Evolutionary conservation across 495 filamentous ascomycete genomes (phyloP).

Genomic region (Podospora conica): DNA sequence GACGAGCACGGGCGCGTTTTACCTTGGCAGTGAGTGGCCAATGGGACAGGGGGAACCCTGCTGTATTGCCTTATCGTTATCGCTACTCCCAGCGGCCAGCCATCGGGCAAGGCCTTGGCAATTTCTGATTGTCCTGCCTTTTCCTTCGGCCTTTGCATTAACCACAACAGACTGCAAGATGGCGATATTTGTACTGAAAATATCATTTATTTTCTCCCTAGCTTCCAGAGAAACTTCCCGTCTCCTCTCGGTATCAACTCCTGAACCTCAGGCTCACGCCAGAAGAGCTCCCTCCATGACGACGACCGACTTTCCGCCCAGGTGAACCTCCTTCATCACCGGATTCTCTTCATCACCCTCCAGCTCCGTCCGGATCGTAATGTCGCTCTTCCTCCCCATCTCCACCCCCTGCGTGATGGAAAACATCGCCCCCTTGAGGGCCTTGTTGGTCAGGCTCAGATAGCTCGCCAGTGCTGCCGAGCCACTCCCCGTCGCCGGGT

Average conservation of each 20-base stretch:
- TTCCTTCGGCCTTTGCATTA: too few relatives aligned
- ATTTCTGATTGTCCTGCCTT: neutral
- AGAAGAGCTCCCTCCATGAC: constrained; percentile 48
- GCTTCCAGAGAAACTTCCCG: too few relatives aligned
- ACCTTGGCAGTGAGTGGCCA: neutral
- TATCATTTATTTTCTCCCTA: too few relatives aligned
- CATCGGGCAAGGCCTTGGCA: neutral
- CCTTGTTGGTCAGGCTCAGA: constrained; percentile 44
- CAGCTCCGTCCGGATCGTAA: constrained; percentile 38
- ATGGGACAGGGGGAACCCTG: neutral
- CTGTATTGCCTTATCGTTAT: neutral
- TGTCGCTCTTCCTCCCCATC: constrained; percentile 64
- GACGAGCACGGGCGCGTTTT: constrained; percentile 1
- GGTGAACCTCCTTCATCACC: constrained; percentile 43
- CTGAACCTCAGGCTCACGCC: constrained; percentile 2
- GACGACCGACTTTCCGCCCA: constrained; percentile 53
- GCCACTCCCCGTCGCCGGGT: constrained; percentile 65
- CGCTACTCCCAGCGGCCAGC: neutral
- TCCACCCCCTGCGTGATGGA: constrained; percentile 68
- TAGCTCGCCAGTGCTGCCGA: constrained; percentile 52
- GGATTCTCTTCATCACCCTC: constrained; percentile 32
- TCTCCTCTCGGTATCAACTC: neutral
- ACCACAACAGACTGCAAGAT: too few relatives aligned
- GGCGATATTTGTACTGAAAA: too few relatives aligned
- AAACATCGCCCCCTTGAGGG: constrained; percentile 35